These are phyloP conservation scores for Cyberlindnera meyerae DNA, from an alignment of 805 yeast genomes.

Conservation along the genomic window DNA sequence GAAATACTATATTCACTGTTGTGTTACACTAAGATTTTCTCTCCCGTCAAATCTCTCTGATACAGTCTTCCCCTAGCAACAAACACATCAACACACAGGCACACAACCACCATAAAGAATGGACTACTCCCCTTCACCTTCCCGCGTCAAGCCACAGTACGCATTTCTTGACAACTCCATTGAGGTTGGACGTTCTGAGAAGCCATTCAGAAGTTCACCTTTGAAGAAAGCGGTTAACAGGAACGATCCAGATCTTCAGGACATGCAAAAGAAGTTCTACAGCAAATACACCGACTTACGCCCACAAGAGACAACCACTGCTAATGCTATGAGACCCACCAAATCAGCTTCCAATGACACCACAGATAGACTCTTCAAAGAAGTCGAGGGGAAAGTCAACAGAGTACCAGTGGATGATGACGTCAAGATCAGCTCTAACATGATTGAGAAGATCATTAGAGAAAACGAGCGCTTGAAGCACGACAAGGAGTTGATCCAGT, in stretches of 20 bases:
- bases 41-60: no score
- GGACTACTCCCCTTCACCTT: conserved; percentile 27
- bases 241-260: conserved; percentile 10
- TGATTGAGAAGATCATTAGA: conserved; percentile 33
- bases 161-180: conserved; percentile 22
- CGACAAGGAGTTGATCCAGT: conserved; percentile 28
- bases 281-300: conserved; percentile 19
- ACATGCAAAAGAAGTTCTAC: conserved; percentile 19
- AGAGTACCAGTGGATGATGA: conserved; percentile 26
- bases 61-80: no score
- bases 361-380: conserved; percentile 22
- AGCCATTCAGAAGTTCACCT: conserved; percentile 15
- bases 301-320: conserved; percentile 13
- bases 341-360: conserved; percentile 12
- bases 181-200: conserved; percentile 20
- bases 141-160: conserved; percentile 18
- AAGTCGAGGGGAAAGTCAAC: conserved; percentile 6
- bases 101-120: conserved; percentile 8
- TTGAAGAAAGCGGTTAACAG: conserved; percentile 9
- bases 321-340: conserved; percentile 12
- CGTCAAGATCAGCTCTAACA: conserved; percentile 31
- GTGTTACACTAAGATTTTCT: no score
- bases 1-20: no score
- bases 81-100: no score
- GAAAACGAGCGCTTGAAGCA: conserved; percentile 33